Base-by-base conservation (phyloP, 106 monocot species). In the Dactylorhiza incarnata region DNA sequence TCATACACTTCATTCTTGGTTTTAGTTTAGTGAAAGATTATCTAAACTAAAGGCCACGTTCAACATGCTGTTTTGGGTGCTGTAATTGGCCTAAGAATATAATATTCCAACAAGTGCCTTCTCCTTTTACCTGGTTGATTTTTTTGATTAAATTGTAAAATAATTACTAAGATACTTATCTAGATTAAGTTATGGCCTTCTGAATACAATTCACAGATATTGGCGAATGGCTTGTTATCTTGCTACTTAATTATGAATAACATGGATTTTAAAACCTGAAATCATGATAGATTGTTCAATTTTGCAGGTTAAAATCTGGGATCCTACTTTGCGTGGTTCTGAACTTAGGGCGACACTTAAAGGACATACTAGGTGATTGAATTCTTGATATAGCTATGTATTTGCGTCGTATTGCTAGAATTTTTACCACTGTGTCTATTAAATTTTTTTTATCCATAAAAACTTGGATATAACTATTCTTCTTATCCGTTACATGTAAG, bases 261-360 rank as follows among this genome's bases (percentile, higher is more conserved):
- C 29, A 12, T 65, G 29, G 2, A 65, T 26, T 65, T 65, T 29
- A 25, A 29, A 65, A 29, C 29, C 12, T 65, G 13, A 65, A 24
- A 26, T 26, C 65, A 26, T 65, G 24, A 65, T 11, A 65, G 29
- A 37, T 48, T 72, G 29, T 81, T n/a, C 1, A 71, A 59, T 72
- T 73, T 52, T 68, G 68, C 86, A 91, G 91, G 88, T 91, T 78
- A 91, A 86, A 84, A 78, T 91, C 45, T 91, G 91, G 91, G 88
- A 91, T 91, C 91, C 91, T 68, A 86, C 80, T 74, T 15, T 88
- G 78, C 86, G 86, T 80, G 91, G 91, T 58, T 91, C 88, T 72
- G 91, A 91, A 84, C 88, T 88, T 59, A 79, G 84, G 48, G 84
- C 88, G n/a, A 91, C 91, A 49, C 86, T 91, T 45, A 88, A 82